These are phyloP conservation scores for Moricandia moricandioides DNA, from an alignment of 345 rosid genomes.

Conservation along the genomic window DNA sequence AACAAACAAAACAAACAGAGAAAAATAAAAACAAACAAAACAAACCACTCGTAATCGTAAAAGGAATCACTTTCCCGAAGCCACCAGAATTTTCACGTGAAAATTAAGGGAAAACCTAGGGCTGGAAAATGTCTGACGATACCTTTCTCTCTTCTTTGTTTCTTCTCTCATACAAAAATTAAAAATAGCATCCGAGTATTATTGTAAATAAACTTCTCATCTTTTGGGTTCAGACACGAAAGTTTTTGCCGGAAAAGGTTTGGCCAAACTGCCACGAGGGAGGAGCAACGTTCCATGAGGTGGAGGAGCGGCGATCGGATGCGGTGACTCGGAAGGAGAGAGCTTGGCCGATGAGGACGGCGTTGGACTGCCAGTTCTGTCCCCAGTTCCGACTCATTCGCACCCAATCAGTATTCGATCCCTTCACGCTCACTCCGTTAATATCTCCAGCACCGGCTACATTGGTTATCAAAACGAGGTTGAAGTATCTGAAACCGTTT, in stretches of 20 bases:
- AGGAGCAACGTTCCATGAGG: slow-evolving; percentile 77
- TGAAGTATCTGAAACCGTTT: slow-evolving; percentile 97
- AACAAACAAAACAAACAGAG: not conserved
- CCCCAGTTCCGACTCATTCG: slow-evolving; percentile 98
- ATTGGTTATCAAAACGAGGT: slow-evolving; percentile 78
- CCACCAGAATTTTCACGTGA: slow-evolving; percentile 47
- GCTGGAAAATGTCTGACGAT: slow-evolving; percentile 35
- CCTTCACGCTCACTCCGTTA: slow-evolving; percentile 68
- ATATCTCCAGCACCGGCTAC: slow-evolving; percentile 97
- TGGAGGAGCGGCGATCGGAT: slow-evolving; percentile 74
- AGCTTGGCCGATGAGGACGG: slow-evolving; percentile 74
- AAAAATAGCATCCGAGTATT: not conserved
- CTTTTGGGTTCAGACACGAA: slow-evolving; percentile 49
- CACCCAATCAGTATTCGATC: slow-evolving; percentile 69
- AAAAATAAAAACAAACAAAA: not conserved
- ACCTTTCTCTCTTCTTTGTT: not conserved
- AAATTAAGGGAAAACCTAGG: slow-evolving; percentile 48
- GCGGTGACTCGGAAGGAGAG: slow-evolving; percentile 82
- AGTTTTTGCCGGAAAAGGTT: slow-evolving; percentile 84
- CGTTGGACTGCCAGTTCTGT: slow-evolving; percentile 93
- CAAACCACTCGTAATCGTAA: slow-evolving; percentile 10
- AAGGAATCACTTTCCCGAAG: slow-evolving; percentile 21
- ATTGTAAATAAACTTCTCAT: not conserved
- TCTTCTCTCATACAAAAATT: not conserved
- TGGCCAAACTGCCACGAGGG: slow-evolving; percentile 94